Base-by-base conservation (phyloP, 768 basidiomycete genomes). In the Clavaria fumosa region DNA sequence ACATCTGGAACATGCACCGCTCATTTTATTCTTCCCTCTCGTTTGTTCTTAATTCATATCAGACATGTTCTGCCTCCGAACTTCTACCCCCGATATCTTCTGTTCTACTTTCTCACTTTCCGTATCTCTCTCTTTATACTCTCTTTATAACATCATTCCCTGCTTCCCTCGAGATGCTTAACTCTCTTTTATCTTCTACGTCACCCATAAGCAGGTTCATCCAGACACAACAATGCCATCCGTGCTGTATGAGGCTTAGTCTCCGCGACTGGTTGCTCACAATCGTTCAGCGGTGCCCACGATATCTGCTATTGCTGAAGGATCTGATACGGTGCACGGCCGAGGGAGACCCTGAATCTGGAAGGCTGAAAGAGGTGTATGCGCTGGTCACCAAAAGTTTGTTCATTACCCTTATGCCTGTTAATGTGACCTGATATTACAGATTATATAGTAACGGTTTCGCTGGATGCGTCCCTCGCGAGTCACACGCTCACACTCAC, bases 1-100 rank as follows among this genome's bases (percentile, higher is more conserved):
- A 89, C 55, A 88, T 90, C 23, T 86, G 80, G 85, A 88, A 85
- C 48, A 65, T 85, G 30, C 83, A 86, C 56, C 78, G 70, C 36
- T 70, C 78, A 2, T 78, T 86, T 56, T 72, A 75, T 41, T 60
- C 68, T 4, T 68, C 75, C 2, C 63, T 86, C 20, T 63, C 70
- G 5, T 54, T 58, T 28, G 60, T 70, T 34, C 41, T 64, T 45
- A 49, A 48, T 41, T 56, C 41, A 47, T 53, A 36, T 33, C 51
- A 7, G 42, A 44, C 19, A 10, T 14, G 33, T 27, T 31, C 31
- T 21, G 34, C 47, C 27, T 18, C 20, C 17, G 18, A 17, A 38
- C 28, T 11, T 36, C 44, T 20, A 35, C 43, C 41, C 33, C 50
- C 53, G 27, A 51, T 55, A 7, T 75, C 77, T 2, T 62, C 72